phyloP scores from a whole-genome alignment of 192 early-diverging fungal species.

The Umbelopsis vinacea region DNA sequence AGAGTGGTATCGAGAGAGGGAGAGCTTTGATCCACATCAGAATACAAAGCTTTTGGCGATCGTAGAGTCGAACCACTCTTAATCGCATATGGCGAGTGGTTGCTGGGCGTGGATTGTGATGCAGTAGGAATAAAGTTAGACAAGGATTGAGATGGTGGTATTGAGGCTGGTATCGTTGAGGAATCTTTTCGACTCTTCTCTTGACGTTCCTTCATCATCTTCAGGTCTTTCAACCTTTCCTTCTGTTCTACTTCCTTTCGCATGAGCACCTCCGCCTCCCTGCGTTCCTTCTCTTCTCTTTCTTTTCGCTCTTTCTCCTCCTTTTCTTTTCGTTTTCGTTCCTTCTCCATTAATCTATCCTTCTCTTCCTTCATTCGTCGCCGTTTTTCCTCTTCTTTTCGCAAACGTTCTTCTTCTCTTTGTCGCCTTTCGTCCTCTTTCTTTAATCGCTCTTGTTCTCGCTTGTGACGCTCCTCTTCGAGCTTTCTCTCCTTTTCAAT shows the following conservation, averaged over 20 bases:
- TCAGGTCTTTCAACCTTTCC: slow-evolving; percentile 8
- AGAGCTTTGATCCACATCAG: neutral
- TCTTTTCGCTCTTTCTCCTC: slow-evolving; percentile 43
- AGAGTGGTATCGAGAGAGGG: slow-evolving; percentile 2
- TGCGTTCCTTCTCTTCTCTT: slow-evolving; percentile 42
- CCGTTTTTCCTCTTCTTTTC: slow-evolving; percentile 67
- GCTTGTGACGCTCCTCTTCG: slow-evolving; percentile 63
- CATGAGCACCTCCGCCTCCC: slow-evolving; percentile 50
- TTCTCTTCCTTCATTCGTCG: slow-evolving; percentile 50
- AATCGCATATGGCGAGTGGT: neutral
- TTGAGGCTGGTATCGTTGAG: slow-evolving; percentile 2
- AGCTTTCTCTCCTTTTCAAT: slow-evolving; percentile 60
- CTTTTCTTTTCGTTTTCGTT: slow-evolving; percentile 43
- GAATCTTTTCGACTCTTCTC: neutral
- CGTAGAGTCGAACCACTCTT: neutral
- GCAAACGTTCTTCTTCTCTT: slow-evolving; percentile 54
- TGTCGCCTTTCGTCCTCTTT: slow-evolving; percentile 50
- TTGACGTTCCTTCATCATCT: neutral
- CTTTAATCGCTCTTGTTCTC: slow-evolving; percentile 55
- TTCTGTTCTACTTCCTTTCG: slow-evolving; percentile 53
- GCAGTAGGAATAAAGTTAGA: neutral
- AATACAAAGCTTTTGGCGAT: neutral
- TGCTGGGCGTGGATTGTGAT: neutral
- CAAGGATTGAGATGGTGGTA: neutral
- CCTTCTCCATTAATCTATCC: slow-evolving; percentile 45